phyloP scores from a whole-genome alignment of 2,329 filamentous ascomycete genomes.

The Pestalotiopsis sp. region DNA sequence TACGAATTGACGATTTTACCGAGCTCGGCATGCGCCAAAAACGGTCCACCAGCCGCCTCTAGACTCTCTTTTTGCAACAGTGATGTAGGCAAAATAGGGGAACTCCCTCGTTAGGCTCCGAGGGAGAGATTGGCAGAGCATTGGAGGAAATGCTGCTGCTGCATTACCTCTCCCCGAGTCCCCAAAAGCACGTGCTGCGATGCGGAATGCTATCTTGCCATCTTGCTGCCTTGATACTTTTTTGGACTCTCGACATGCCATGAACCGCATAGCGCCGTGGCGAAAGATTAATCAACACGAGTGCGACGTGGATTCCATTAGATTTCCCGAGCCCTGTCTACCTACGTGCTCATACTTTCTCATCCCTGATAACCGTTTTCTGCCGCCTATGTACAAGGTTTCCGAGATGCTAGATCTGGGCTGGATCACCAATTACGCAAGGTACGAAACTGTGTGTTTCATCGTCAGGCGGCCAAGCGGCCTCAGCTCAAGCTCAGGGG shows the following conservation, averaged over 20 bases:
- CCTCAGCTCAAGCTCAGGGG: neutral
- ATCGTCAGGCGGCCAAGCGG: neutral
- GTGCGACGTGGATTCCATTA: neutral
- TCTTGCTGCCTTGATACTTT: neutral
- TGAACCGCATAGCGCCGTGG: neutral
- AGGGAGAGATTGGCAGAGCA: neutral
- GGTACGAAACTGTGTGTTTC: slow-evolving; percentile 4
- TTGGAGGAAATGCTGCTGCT: neutral
- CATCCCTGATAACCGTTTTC: neutral
- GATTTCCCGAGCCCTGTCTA: neutral
- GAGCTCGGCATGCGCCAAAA: neutral
- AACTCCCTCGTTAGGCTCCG: neutral
- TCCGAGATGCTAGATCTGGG: neutral
- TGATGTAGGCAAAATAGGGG: neutral
- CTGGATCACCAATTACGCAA: neutral
- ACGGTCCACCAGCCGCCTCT: neutral
- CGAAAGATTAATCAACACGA: neutral
- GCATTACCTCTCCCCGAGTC: neutral
- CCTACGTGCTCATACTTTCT: neutral
- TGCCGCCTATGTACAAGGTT: neutral
- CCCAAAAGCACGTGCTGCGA: neutral
- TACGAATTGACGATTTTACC: neutral
- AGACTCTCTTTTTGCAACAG: neutral
- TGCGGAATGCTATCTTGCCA: neutral
- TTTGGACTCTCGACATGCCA: neutral